Base-by-base conservation (phyloP, 2,329 filamentous ascomycete genomes). In the Orbilia ellipsospora region DNA sequence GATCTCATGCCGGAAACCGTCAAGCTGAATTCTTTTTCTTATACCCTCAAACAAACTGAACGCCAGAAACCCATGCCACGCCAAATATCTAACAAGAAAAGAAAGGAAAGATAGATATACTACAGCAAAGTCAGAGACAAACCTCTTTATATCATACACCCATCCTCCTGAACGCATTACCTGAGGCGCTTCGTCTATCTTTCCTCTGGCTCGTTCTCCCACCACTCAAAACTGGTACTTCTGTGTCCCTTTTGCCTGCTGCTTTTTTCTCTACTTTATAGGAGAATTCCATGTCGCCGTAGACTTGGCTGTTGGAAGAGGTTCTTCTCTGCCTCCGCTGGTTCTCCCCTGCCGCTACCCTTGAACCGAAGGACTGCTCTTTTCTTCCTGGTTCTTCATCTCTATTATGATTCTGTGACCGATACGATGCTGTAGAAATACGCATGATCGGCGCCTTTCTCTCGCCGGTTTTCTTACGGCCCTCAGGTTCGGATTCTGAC, bases 351-450 rank as follows among this genome's bases (percentile, higher is more conserved):
- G 40, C 81, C 80, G 15, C 81, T 0, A 84, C 83, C 10, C 85
- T 81, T 8, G 84, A 80, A 0, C 83, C 85, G 77, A 87, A 87
- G 0, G 83, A 83, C 60, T 81, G 82, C 64, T 85, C 83, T 28
- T 82, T 82, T 6, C 80, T 77, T 5, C 45, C 64, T 12, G 62
- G 80, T 16, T 82, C 81, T 31, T 79, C 74, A 40, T 80, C 82
- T 42, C 78, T 78, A 60, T 51, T 78, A 20, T 13, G 83, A 83
- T 10, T 82, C 82, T 1, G 84, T 83, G 20, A 87, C 74, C 87
- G 87, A 81, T 90, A 90, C 7, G 87, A 87, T 0, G 88, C 87
- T 0, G 90, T 91, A 0, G 91, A 92, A 44, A 92, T 88, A 62
- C 87, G 88, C 89, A 91, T 90, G 69, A 82, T 81, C 4, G 83